Base-by-base conservation (phyloP, 768 basidiomycete species). In the Amanita pallidorosea region DNA sequence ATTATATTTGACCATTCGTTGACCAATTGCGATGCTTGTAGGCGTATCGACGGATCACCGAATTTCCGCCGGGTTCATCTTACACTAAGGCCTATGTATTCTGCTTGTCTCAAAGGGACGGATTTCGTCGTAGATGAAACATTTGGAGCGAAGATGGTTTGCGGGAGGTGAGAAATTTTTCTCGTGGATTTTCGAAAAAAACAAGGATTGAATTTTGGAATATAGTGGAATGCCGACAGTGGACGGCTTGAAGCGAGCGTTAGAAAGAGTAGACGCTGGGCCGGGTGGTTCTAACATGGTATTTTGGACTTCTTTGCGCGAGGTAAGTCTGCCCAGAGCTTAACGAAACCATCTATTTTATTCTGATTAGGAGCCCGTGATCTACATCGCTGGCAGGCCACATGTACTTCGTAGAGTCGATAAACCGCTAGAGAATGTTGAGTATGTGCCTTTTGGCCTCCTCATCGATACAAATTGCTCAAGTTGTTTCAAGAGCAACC, bases 241-340 rank as follows among this genome's bases (percentile, higher is more conserved):
- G 2, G 80, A 90, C 60, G 95, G 95, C 6, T 69, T 96, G 53
- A 79, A 89, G 48, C 74, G 80, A 52, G 91, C 92, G 2, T 66
- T 98, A 40, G 67, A 74, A 18, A 74, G 87, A 53, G 87, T 98
- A 43, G 76, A 85, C 55, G 96, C 94, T 3, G 81, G 80, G 7
- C 83, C 85, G 12, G 71, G 77, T n/a, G 92, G 92, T 1, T 60
- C 67, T 22, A 85, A 88, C 52, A 76, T 65, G 56, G 85, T 93
- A 12, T 83, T 80, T 54, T 98, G 96, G 96, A 97, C 93, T n/a
- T 94, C 89, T 0, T 65, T 99, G 52, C 77, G 96, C 61, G 93
- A 97, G 71, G 89, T 85, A 46, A 51, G 67, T 54, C 25, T 45
- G 12, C 34, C 47, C n/a, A 5, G 5, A 33, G 2, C 37, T 29